Conservation (phyloP, 139 green algal species). For the Zygnema cylindricum region DNA sequence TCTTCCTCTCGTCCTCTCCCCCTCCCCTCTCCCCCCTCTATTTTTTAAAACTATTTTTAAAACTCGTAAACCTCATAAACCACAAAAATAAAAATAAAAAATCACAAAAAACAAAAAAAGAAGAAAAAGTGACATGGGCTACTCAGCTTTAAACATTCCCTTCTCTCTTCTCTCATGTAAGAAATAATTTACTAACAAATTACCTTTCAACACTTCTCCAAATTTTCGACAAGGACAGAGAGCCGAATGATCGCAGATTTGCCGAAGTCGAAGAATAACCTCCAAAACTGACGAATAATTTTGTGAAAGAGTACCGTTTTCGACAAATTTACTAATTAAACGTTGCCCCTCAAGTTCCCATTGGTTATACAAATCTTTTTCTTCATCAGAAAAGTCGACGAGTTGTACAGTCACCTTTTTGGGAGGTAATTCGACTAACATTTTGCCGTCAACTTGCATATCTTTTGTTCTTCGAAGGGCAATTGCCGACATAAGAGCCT, state of each 20-base stretch:
- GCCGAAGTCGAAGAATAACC: conserved; percentile 60
- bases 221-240: conserved; percentile 15
- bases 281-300: conserved; percentile 69
- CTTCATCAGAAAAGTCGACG: conserved; percentile 62
- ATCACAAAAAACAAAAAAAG: not conserved
- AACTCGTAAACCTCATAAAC: not conserved
- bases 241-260: conserved; percentile 76
- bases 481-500: conserved; percentile 35
- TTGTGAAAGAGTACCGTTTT: conserved; percentile 59
- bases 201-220: no score
- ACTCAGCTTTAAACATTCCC: not conserved
- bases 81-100: not conserved
- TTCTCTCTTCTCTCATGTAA: not conserved
- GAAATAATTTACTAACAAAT: conserved; percentile 8
- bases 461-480: conserved; percentile 49
- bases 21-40: not conserved
- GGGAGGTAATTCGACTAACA: conserved; percentile 36
- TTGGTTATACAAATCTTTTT: conserved; percentile 61
- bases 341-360: conserved; percentile 57
- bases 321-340: conserved; percentile 61
- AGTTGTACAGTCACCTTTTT: conserved; percentile 34
- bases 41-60: not conserved
- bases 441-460: conserved; percentile 25
- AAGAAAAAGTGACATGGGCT: not conserved
- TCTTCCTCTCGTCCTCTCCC: not conserved